phyloP scores from a whole-genome alignment of 140 eudicot genomes.

The Senecio squalidus region DNA sequence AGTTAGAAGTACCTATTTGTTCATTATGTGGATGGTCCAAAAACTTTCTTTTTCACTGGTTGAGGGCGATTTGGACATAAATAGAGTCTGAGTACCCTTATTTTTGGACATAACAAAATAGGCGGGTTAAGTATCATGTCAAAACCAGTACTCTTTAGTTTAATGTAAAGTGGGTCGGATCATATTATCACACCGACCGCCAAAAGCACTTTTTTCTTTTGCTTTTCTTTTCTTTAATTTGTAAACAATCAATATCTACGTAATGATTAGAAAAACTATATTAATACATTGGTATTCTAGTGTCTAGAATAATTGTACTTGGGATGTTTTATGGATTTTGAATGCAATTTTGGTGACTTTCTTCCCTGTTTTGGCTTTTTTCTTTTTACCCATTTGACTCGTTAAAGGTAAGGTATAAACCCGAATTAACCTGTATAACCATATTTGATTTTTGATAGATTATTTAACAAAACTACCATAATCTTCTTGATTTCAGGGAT shows the following conservation, averaged over 20 bases:
- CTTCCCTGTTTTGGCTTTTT: no score
- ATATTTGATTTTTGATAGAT: no score
- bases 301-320: background rate
- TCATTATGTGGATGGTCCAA: background rate
- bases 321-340: background rate
- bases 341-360: background rate
- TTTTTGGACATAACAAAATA: background rate
- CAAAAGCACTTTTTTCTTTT: no score
- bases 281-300: background rate
- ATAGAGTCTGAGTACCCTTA: background rate
- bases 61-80: background rate
- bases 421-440: background rate
- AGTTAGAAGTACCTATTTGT: background rate
- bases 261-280: background rate
- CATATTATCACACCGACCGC: background rate
- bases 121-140: background rate
- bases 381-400: background rate
- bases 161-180: background rate
- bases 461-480: no score
- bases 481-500: conserved; percentile 57
- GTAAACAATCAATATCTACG: background rate
- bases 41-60: background rate
- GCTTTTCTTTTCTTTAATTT: background rate
- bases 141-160: background rate
- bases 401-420: background rate